Conservation (phyloP, 176 grass and related monocot species). For the Musa schizocarpa region DNA sequence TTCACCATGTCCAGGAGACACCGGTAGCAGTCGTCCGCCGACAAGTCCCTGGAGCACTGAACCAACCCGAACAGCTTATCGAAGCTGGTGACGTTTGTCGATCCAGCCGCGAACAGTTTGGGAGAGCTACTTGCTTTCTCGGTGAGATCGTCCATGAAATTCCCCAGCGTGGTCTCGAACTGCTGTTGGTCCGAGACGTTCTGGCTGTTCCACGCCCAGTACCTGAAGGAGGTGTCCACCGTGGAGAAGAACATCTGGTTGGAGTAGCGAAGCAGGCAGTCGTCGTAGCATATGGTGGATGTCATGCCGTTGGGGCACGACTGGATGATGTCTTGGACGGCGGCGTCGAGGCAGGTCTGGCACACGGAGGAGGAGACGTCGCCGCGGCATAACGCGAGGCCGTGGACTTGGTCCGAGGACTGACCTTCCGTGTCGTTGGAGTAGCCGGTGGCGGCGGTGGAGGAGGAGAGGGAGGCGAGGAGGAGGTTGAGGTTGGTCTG, state of each 20-base stretch:
- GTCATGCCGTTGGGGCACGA: conserved; percentile 19
- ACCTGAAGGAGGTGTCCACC: accelerated
- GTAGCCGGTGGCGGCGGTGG: conserved; percentile 18
- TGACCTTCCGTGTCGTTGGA: conserved; percentile 17
- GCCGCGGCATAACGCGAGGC: conserved; percentile 48
- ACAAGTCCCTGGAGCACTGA: too few species aligned
- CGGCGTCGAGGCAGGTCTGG: conserved; percentile 13
- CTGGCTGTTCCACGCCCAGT: accelerated
- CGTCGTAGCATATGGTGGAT: conserved; percentile 14
- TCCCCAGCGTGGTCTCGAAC: conserved; percentile 4
- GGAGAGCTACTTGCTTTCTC: conserved; percentile 15
- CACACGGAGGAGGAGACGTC: conserved; percentile 22
- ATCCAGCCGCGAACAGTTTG: conserved; percentile 26
- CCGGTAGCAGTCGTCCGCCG: too few species aligned
- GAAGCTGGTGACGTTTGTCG: too few species aligned
- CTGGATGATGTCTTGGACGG: background rate
- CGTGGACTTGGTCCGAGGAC: conserved; percentile 22
- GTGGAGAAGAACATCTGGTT: conserved; percentile 31
- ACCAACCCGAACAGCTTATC: too few species aligned
- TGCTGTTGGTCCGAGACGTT: conserved; percentile 6
- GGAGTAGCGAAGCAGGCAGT: conserved; percentile 34
- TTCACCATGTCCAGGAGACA: too few species aligned
- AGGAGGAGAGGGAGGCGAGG: conserved; percentile 26
- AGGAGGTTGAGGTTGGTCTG: conserved; percentile 32
- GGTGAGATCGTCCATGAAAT: conserved; percentile 26